Base-by-base conservation (phyloP, 1,139 yeast species). In the Sugiyamaella pinicola region DNA sequence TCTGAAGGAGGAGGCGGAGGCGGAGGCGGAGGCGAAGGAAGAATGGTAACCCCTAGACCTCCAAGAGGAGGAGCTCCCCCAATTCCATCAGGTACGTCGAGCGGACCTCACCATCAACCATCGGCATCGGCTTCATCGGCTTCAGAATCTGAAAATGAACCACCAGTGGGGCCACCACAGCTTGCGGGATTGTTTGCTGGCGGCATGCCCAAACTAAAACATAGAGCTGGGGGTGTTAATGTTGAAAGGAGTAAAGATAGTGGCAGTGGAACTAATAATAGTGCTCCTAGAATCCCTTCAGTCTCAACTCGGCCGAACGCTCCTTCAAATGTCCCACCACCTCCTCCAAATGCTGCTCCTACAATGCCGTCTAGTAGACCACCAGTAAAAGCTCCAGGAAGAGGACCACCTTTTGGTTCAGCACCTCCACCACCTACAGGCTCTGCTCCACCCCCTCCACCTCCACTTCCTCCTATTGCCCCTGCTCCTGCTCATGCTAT, bases 101-200 rank as follows among this genome's bases (percentile, higher is more conserved):
- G 35, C 13, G 45, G 55, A 15, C 51, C 60, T 4, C 45, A 43
- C 2, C 55, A 53, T n/a, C 37, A 57, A 3, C 43, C 64, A 4
- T 55, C 61, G 9, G 48, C 62, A 1, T 55, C 58, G 2, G 65
- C 69, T 29, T 13, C 51, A 46, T 17, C 44, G n/a, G 45, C 44
- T 9, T 35, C 17, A 19, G 39, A 38, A 38, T 13, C n/a, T n/a
- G n/a, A 21, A 38, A 22, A 17, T 52, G 51, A 33, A 13, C 47
- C 56, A 12, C 49, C 69, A 17, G 65, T 62, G 53, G 74, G 61
- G 49, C 74, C 74, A 2, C 85, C 84, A n/a, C 83, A 76, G 64
- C 70, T 88, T 58, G 95, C 91, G 19, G 93, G 86, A 54, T 78
- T 88, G 13, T 83, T 88, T 68, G 95, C 96, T 7, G 90, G 88